A percentile compares a stretch with the other conserved stretches of the same genome.
These are phyloP conservation scores for Guillardia theta DNA, from an alignment of 78 protist species.

Conservation along the genomic window DNA sequence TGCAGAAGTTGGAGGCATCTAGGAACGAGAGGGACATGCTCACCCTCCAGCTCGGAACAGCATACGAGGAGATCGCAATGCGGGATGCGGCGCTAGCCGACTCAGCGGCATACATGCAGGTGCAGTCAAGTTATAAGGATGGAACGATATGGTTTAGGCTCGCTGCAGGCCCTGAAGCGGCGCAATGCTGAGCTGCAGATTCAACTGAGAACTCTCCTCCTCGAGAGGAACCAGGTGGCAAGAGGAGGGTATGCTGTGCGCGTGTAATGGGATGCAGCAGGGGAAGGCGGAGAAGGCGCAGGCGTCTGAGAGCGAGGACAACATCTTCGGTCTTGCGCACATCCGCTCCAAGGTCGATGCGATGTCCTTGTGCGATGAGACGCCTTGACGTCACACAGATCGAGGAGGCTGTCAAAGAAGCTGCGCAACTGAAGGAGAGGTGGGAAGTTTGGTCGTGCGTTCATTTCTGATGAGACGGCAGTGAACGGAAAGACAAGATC, in stretches of 20 bases:
- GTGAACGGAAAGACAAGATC: neutral
- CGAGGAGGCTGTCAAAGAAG: neutral
- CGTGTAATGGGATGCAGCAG: neutral
- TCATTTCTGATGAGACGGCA: too few species aligned
- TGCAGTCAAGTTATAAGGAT: neutral
- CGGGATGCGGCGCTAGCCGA: neutral
- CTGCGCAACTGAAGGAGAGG: neutral
- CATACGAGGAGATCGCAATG: neutral
- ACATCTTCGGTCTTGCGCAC: neutral
- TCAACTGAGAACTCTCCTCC: neutral
- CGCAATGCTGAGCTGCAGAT: slow-evolving; percentile 22
- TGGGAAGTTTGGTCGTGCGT: too few species aligned
- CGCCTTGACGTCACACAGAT: too few species aligned
- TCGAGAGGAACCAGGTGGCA: neutral
- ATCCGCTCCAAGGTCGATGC: too few species aligned
- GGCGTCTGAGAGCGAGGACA: too few species aligned
- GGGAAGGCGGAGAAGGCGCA: neutral
- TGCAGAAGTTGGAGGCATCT: neutral
- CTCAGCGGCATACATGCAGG: slow-evolving; percentile 24
- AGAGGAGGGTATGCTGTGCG: neutral
- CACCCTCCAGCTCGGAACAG: neutral
- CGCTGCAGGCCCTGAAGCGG: slow-evolving; percentile 14
- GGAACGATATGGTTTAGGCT: neutral
- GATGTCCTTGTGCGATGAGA: too few species aligned
- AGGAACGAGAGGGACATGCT: neutral